These are phyloP conservation scores for Cercospora janseana DNA, from an alignment of 2,329 filamentous ascomycete species.

Conservation along the genomic window DNA sequence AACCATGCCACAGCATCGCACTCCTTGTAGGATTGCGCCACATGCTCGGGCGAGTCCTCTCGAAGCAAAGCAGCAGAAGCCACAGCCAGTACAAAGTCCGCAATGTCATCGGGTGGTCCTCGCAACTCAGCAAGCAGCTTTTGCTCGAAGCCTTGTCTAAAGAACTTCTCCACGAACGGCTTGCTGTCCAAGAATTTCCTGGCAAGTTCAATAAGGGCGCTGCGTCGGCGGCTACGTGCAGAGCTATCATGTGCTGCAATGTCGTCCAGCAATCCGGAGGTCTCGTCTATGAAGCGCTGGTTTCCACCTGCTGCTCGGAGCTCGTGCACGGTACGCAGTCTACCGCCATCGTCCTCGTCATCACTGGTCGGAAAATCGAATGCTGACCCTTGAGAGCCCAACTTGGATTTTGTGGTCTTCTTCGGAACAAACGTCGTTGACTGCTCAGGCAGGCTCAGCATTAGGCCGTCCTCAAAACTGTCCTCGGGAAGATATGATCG, in stretches of 20 bases:
- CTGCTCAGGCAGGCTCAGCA: constrained; percentile 33
- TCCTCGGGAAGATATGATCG: constrained; percentile 60
- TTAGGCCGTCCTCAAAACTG: constrained; percentile 41
- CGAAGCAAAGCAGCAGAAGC: constrained; percentile 63
- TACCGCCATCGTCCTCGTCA: constrained; percentile 42
- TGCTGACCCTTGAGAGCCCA: constrained; percentile 30
- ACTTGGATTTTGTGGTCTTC: constrained; percentile 15
- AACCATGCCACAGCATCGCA: constrained; percentile 45
- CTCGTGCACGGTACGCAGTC: constrained; percentile 60
- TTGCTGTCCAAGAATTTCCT: constrained; percentile 54
- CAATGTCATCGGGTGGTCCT: constrained; percentile 43
- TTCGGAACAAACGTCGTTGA: constrained; percentile 14
- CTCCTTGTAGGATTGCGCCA: constrained; percentile 53
- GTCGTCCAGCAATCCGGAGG: constrained; percentile 59
- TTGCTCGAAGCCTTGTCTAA: constrained; percentile 69
- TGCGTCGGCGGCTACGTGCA: constrained; percentile 50
- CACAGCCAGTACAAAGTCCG: constrained; percentile 62
- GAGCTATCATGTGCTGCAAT: constrained; percentile 49
- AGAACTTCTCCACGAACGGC: constrained; percentile 66
- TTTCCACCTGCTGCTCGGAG: constrained; percentile 59
- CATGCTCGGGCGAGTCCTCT: constrained; percentile 59
- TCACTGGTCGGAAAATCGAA: constrained; percentile 48
- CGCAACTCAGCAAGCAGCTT: constrained; percentile 63
- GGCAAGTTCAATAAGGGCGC: constrained; percentile 56
- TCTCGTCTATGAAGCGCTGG: constrained; percentile 55